These are phyloP conservation scores for Zygosaccharomyces sapae DNA, from an alignment of 1,139 yeast genomes.

Conservation along the genomic window DNA sequence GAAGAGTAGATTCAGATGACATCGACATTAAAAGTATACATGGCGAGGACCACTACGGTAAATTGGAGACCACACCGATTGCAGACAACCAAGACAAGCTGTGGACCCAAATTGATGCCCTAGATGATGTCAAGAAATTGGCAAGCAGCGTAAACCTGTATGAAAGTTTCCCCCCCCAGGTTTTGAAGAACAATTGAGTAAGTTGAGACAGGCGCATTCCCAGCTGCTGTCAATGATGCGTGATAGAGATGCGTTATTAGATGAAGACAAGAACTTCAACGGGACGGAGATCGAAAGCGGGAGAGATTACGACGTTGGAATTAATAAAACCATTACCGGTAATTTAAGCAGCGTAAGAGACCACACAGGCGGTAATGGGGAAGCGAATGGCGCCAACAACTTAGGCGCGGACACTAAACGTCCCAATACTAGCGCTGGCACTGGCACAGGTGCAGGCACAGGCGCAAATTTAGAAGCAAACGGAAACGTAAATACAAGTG, in stretches of 20 bases:
- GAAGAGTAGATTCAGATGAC: not conserved
- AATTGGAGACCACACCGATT: slow-evolving; percentile 47
- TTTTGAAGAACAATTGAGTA: slow-evolving; percentile 53
- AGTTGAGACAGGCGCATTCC: slow-evolving; percentile 58
- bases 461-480: too few species aligned
- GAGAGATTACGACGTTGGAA: slow-evolving; percentile 24
- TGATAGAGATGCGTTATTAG: slow-evolving; percentile 25
- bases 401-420: too few species aligned
- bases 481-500: not conserved
- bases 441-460: too few species aligned
- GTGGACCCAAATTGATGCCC: slow-evolving; percentile 85
- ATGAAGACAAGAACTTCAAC: slow-evolving; percentile 16
- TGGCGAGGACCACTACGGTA: slow-evolving; percentile 15
- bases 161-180: slow-evolving; percentile 42
- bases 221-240: slow-evolving; percentile 56
- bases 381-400: too few species aligned
- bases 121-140: slow-evolving; percentile 73
- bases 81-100: slow-evolving; percentile 65
- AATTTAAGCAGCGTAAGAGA: not conserved
- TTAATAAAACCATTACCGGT: not conserved
- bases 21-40: slow-evolving; percentile 5
- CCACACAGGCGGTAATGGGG: not conserved
- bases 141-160: slow-evolving; percentile 55
- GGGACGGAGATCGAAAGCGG: slow-evolving; percentile 23
- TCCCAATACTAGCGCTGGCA: too few species aligned